Evolutionary conservation across 2,329 filamentous ascomycete genomes (phyloP), one percentile per base, ranked within the genome.

Genomic region (Exserohilum turcica): DNA sequence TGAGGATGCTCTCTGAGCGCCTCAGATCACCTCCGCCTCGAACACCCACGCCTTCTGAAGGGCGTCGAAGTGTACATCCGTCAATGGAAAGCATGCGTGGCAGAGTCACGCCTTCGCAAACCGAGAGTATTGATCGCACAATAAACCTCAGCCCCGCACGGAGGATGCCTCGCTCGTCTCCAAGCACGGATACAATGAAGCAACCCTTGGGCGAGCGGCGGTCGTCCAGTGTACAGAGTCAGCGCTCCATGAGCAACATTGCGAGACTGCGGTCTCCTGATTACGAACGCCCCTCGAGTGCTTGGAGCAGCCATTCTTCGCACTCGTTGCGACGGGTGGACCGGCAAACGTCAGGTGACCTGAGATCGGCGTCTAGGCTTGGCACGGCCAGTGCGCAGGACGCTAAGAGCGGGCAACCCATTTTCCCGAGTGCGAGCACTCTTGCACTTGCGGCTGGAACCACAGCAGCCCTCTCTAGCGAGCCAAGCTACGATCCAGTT

Each of bases 321-420:
- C 88, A 88, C 59, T 86, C 88, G 42, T 82, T 94, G 56, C 84
- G 91, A 67, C 85, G 90, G 59, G 82, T 84, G 59, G 86, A 87
- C 64, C 79, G 82, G 43, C 82, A 80, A 72, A 70, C 87, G 74
- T 92, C 89, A 82, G 87, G 89, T 75, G 90, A 95, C 80, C 81
- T 95, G 66, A 80, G 88, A 77, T 84, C 84, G 64, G 84, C 85
- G 64, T 85, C 85, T 76, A 84, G 84, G 82, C 82, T 80, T 78
- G 77, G 79, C 75, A 77, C 78, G 71, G 73, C 74, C 76, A 65
- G 63, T 67, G 70, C 71, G 61, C 65, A 52, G 28, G 68, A 66
- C 68, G 67, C 72, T 69, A 74, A 65, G 56, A 64, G 52, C 58
- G 50, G 61, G 51, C 57, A 69, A 62, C 63, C 66, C 57, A 67